A percentile compares a stretch with the other conserved stretches of the same genome.
phyloP scores from a whole-genome alignment of 2,329 filamentous ascomycete species.

The Endocalyx cinctus region DNA sequence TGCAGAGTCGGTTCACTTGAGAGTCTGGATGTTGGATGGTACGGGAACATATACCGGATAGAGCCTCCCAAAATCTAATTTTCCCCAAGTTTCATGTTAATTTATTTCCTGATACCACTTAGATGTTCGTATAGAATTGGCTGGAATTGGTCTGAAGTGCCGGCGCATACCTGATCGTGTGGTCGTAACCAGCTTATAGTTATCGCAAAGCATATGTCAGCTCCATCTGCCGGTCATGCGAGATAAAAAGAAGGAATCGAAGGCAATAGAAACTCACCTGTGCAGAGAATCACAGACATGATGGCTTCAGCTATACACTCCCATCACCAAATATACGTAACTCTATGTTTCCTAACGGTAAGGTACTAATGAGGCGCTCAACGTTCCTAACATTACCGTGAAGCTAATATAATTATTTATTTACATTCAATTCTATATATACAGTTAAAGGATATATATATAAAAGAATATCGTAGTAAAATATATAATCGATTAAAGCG shows the following conservation, averaged over 20 bases:
- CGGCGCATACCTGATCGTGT: constrained; percentile 50
- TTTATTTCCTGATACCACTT: too few relatives aligned
- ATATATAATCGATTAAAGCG: too few relatives aligned
- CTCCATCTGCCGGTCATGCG: constrained; percentile 2
- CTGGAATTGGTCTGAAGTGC: background rate
- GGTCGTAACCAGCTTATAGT: constrained; percentile 60
- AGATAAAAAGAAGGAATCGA: constrained; percentile 3
- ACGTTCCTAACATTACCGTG: too few relatives aligned
- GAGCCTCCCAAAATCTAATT: constrained; percentile 81
- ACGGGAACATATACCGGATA: constrained; percentile 95
- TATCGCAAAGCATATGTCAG: constrained; percentile 22
- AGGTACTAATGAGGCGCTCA: too few relatives aligned
- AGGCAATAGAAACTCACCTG: constrained; percentile 37
- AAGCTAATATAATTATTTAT: too few relatives aligned
- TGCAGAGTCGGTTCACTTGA: constrained; percentile 96
- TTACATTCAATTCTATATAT: too few relatives aligned
- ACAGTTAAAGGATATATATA: too few relatives aligned
- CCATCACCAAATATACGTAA: too few relatives aligned
- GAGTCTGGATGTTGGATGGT: constrained; percentile 98
- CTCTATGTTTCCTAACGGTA: background rate
- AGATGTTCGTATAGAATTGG: too few relatives aligned
- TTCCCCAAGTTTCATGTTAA: too few relatives aligned
- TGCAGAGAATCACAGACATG: constrained; percentile 60
- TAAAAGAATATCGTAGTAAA: too few relatives aligned
- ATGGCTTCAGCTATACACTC: constrained; percentile 9